Base-by-base conservation (phyloP, 2,329 filamentous ascomycete genomes). In the Arachnomyces sp. region DNA sequence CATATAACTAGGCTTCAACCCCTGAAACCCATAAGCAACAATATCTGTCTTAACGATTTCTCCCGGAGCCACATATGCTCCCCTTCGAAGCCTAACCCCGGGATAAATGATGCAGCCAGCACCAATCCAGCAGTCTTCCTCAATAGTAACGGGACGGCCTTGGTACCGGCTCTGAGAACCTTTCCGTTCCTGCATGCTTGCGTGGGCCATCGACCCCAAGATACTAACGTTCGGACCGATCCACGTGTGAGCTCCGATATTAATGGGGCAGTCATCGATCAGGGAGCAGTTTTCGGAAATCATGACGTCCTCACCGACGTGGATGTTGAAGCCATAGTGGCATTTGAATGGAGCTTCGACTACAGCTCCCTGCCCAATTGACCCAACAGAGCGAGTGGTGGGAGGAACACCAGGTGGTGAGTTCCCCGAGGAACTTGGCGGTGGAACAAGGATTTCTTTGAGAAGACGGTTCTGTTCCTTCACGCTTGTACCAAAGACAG, bases 291-390 rank as follows among this genome's bases (percentile, higher is more conserved):
- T 84, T 40, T 85, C 77, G 13, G 84, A 86, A 50, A 98, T 84
- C 40, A 82, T 77, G 2, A 93, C 86, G 48, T 92, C 82, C 51
- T 89, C 82, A 9, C 86, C 89, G 50, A 98, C 84, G 35, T 77
- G 76, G 52, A 96, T 84, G 60, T 98, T 96, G 67, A 95, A 96
- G 1, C 92, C 92, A 55, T 95, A 95, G 55, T 95, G 88, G 59
- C 90, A 95, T 34, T 75, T 81, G 61, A 98, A 96, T 0, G 90
- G 90, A 2, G 85, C 80, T 54, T 95, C 87, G 17, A 98, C 84
- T 31, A 82, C 72, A 4, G 86, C 82, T 40, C 82, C 78, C 12
- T 80, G 75, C n/a, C 86, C 86, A 4, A 92, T 75, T 16, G 75
- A 41, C 77, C 85, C 40, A 68, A 47, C 44, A 57, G 51, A 75